Percentiles rank a stretch among this genome's conserved stretches.
Evolutionary conservation across 1,139 yeast species (phyloP).

Genomic region (Yamadazyma friedrichii): DNA sequence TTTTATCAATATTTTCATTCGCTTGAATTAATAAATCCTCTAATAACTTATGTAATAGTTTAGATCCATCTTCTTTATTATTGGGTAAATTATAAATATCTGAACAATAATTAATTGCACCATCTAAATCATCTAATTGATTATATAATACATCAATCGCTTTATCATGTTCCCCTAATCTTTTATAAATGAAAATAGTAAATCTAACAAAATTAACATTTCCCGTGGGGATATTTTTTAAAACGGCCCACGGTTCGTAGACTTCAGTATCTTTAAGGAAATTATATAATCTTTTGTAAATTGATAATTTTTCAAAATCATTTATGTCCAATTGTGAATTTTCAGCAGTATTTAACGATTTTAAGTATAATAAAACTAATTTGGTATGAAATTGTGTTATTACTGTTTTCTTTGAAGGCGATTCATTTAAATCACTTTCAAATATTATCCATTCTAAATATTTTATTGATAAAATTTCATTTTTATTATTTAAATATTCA

Average conservation of each 20-base stretch:
- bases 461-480: constrained; percentile 37
- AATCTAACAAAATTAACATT: constrained; percentile 39
- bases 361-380: constrained; percentile 57
- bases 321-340: constrained; percentile 12
- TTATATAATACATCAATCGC: constrained; percentile 64
- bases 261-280: constrained; percentile 33
- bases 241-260: constrained; percentile 49
- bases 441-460: constrained; percentile 62
- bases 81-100: constrained; percentile 41
- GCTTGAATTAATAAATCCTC: constrained; percentile 38
- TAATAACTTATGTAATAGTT: constrained; percentile 34
- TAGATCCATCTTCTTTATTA: constrained; percentile 37
- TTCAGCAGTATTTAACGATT: constrained; percentile 23
- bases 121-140: constrained; percentile 54
- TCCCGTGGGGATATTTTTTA: constrained; percentile 37
- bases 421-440: constrained; percentile 45
- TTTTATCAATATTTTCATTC: constrained; percentile 31
- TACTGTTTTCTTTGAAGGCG: constrained; percentile 29
- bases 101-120: constrained; percentile 62
- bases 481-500: constrained; percentile 36
- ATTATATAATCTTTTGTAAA: constrained; percentile 35
- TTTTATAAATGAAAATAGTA: constrained; percentile 57
- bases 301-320: constrained; percentile 15
- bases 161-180: constrained; percentile 60
- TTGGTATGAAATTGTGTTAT: constrained; percentile 45